Evolutionary conservation across 2,329 filamentous ascomycete genomes (phyloP).

Genomic region (Trichoderma semiorbis): DNA sequence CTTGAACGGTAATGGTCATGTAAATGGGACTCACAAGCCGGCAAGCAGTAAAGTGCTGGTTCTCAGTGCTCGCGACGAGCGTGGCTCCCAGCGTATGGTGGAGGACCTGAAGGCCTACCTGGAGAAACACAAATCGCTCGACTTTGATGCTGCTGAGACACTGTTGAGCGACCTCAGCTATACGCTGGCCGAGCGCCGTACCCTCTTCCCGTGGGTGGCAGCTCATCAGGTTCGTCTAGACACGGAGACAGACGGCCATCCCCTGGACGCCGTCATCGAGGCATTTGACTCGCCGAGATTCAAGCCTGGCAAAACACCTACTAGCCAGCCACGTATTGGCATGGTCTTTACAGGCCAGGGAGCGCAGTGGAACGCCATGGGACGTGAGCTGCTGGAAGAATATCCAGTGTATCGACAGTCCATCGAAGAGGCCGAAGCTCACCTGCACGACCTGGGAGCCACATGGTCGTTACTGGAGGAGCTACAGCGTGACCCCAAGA

Average conservation of each 20-base stretch:
- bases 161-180: neutral
- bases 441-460: neutral
- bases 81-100: neutral
- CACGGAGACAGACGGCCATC: neutral
- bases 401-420: neutral
- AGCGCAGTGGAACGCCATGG: constrained; percentile 8
- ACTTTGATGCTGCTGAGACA: neutral
- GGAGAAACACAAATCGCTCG: neutral
- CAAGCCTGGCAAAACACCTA: neutral
- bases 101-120: neutral
- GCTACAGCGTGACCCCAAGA: neutral
- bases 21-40: neutral
- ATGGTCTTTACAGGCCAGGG: constrained; percentile 10
- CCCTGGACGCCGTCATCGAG: neutral
- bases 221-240: neutral
- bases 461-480: neutral
- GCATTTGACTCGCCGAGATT: neutral
- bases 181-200: neutral
- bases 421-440: neutral
- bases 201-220: neutral
- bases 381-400: neutral
- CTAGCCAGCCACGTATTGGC: neutral
- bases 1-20: neutral
- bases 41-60: neutral
- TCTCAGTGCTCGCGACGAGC: neutral